Base-by-base conservation (phyloP, 495 filamentous ascomycete genomes). In the Schizothecium vesticola region DNA sequence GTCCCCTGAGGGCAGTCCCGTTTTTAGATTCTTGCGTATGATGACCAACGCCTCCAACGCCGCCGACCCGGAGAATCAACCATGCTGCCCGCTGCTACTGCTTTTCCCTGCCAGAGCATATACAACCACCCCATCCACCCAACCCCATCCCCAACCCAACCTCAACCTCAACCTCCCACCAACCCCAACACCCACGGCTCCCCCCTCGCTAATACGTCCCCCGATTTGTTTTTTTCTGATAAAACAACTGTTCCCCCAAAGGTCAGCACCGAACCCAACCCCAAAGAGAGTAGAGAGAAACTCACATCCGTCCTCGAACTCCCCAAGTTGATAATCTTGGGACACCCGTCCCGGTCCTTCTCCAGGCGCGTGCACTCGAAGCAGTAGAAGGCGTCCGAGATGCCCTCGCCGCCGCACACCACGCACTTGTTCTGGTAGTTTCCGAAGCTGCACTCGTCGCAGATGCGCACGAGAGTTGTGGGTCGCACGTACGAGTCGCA, bases 381-480 rank as follows among this genome's bases (percentile, higher is more conserved):
- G 85, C 95, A 99, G 83, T 99, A 99, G 81, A 99, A 98, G n/a
- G 95, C 95, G 77, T 99, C 95, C 51, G 91, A 94, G 78, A 99
- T 99, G 19, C 95, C 95, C 83, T 99, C 95, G 70, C 95, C 95
- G 80, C 95, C 95, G 79, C 95, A 99, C 25, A 99, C 95, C 26
- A 98, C 92, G 76, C 95, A 99, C 78, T 99, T 99, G 81, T 99
- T 99, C 83, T 98, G 95, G 82, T 98, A 99, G 83, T 99, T 99
- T 74, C 95, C 95, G 79, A 99, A 99, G 75, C 90, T 91, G 84
- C 95, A 99, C 81, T 99, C 95, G 81, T 99, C 95, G 84, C 95
- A 99, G 82, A 99, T 98, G 70, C 94, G 90, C 63, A 96, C 94
- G 33, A 97, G 89, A 7, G 96, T 99, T 8, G 96, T 98, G 1